Conservation (phyloP, 768 basidiomycete genomes). For the Boletus patriciae region DNA sequence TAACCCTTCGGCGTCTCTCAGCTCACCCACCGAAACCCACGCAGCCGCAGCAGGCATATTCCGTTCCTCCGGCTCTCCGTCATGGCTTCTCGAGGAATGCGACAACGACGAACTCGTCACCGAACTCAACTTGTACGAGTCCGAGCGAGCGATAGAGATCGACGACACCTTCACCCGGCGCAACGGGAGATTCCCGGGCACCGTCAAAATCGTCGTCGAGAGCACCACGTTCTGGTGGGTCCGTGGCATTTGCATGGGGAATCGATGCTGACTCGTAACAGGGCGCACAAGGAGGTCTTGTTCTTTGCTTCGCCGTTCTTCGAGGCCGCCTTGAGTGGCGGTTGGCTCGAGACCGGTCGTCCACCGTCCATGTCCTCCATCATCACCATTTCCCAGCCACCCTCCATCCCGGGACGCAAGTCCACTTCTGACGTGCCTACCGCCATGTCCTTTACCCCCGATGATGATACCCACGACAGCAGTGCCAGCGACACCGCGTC, state of each 20-base stretch:
- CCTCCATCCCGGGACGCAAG: conserved; percentile 54
- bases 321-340: conserved; percentile 84
- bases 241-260: conserved; percentile 1
- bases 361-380: conserved; percentile 79
- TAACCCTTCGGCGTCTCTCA: conserved; percentile 77
- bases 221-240: conserved; percentile 87
- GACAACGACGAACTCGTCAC: conserved; percentile 69
- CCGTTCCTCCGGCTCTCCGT: conserved; percentile 74
- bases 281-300: conserved; percentile 90
- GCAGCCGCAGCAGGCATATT: conserved; percentile 85
- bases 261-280: conserved; percentile 29
- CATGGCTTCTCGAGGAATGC: conserved; percentile 76
- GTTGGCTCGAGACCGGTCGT: conserved; percentile 88
- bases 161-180: conserved; percentile 72
- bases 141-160: conserved; percentile 73
- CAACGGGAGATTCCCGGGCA: conserved; percentile 70
- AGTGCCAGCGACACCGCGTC: conserved; percentile 30
- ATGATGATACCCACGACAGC: conserved; percentile 45
- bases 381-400: conserved; percentile 80
- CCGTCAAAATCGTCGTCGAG: conserved; percentile 89
- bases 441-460: conserved; percentile 61
- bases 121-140: conserved; percentile 64
- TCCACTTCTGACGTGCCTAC: conserved; percentile 42
- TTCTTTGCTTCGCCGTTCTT: conserved; percentile 96
- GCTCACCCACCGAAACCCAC: conserved; percentile 85